phyloP scores from a whole-genome alignment of 768 basidiomycete genomes.

The Porpolomopsis calyptriformis region DNA sequence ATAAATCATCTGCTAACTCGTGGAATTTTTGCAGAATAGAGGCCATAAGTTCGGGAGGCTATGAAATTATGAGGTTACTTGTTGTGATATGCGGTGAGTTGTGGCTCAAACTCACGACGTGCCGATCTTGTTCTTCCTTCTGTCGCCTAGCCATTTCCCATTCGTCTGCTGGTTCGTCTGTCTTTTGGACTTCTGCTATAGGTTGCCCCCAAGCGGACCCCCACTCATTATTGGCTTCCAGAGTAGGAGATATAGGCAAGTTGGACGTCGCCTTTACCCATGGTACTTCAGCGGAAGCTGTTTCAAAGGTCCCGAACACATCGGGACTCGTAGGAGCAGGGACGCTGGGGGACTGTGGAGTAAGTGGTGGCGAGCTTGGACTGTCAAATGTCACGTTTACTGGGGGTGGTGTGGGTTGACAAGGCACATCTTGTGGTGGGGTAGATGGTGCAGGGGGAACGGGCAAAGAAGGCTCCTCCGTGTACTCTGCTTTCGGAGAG shows the following conservation, averaged over 20 bases:
- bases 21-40: conserved; percentile 45
- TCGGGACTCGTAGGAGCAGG: too few species aligned
- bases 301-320: conserved; percentile 50
- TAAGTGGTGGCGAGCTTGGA: too few species aligned
- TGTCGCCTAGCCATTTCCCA: conserved; percentile 55
- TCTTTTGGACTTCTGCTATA: conserved; percentile 11
- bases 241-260: conserved; percentile 14
- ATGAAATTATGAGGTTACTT: conserved; percentile 11
- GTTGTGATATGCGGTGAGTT: conserved; percentile 11
- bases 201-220: conserved; percentile 28
- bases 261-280: conserved; percentile 25
- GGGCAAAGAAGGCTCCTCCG: background rate
- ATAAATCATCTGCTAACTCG: conserved; percentile 41
- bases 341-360: too few species aligned
- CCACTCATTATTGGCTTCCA: conserved; percentile 29
- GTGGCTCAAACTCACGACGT: conserved; percentile 43
- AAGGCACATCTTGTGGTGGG: background rate
- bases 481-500: conserved; percentile 8
- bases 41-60: conserved; percentile 64
- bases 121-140: conserved; percentile 49
- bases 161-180: conserved; percentile 38
- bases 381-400: too few species aligned
- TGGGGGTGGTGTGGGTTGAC: too few species aligned
- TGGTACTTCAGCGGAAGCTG: conserved; percentile 30
- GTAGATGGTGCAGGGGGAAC: conserved; percentile 8